These are phyloP conservation scores for Coemansia sp. DNA, from an alignment of 192 early-diverging fungal genomes.

Conservation along the genomic window DNA sequence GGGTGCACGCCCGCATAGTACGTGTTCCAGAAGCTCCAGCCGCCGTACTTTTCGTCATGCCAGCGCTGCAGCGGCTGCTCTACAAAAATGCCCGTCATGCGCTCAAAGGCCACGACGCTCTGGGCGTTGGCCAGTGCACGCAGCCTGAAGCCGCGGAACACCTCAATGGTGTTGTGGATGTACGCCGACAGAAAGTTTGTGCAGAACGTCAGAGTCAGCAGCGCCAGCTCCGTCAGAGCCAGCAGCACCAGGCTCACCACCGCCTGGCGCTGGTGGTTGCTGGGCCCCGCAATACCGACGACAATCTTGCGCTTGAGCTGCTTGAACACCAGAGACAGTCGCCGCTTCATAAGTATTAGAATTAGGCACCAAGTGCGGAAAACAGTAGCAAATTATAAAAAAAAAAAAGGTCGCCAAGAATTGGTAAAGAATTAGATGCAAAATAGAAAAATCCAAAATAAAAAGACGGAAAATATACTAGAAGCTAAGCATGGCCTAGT, in stretches of 20 bases:
- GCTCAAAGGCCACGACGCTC: conserved; percentile 47
- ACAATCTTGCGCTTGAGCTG: conserved; percentile 50
- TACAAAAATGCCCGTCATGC: conserved; percentile 37
- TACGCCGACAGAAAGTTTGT: conserved; percentile 54
- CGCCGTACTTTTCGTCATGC: conserved; percentile 37
- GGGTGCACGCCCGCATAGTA: conserved; percentile 55
- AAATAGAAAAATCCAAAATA: conserved; percentile 4
- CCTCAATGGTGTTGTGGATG: conserved; percentile 51
- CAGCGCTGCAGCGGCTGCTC: conserved; percentile 54
- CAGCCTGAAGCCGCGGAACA: conserved; percentile 50
- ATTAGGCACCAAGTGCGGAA: neutral
- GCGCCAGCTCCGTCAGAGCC: conserved; percentile 48
- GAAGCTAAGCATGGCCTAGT: no score
- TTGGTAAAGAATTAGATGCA: conserved; percentile 8
- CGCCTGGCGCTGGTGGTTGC: conserved; percentile 49
- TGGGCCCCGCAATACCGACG: conserved; percentile 42
- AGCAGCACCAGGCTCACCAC: conserved; percentile 45
- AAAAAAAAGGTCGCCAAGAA: conserved; percentile 7
- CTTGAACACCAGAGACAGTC: conserved; percentile 38
- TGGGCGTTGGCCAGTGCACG: conserved; percentile 49
- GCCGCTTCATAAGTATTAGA: conserved; percentile 41
- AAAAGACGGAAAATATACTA: conserved; percentile 1
- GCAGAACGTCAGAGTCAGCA: conserved; percentile 53
- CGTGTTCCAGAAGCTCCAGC: conserved; percentile 55
- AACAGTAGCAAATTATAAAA: neutral